These are phyloP conservation scores for Penicillium capsulatum DNA, from an alignment of 2,329 filamentous ascomycete genomes.

Conservation along the genomic window DNA sequence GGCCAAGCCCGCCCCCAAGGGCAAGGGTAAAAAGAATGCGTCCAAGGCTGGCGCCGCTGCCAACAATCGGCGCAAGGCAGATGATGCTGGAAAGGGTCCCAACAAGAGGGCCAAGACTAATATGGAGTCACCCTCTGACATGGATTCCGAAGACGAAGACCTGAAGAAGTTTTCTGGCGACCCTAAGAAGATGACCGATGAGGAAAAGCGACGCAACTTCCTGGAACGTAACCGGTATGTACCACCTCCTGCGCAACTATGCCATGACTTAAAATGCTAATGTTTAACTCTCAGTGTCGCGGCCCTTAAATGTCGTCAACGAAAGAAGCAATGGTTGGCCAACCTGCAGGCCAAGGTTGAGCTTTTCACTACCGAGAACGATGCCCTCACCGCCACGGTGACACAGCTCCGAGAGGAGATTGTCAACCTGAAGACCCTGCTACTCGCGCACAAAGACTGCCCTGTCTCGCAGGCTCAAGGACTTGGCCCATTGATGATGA, in stretches of 20 bases:
- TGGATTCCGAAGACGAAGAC: conserved; percentile 50
- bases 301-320: conserved; percentile 91
- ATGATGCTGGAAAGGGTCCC: conserved; percentile 65
- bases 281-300: conserved; percentile 63
- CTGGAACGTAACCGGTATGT: conserved; percentile 87
- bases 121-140: conserved; percentile 39
- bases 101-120: conserved; percentile 70
- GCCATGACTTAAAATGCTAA: conserved; percentile 23
- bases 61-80: conserved; percentile 73
- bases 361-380: conserved; percentile 86
- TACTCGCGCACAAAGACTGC: conserved; percentile 94
- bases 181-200: conserved; percentile 87
- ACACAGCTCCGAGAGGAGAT: conserved; percentile 85
- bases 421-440: conserved; percentile 85
- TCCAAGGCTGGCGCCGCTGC: conserved; percentile 45
- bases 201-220: conserved; percentile 98
- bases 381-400: conserved; percentile 77
- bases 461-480: conserved; percentile 86
- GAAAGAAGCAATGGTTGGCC: conserved; percentile 98
- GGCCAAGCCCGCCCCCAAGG: conserved; percentile 60
- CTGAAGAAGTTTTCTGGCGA: conserved; percentile 53
- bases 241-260: not conserved
- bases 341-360: conserved; percentile 95
- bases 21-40: conserved; percentile 65
- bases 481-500: conserved; percentile 47